A percentile compares a stretch with the other conserved stretches of the same genome.
These are phyloP conservation scores for Blastobotrys ciferrii DNA, from an alignment of 1,139 yeast species.

Conservation along the genomic window DNA sequence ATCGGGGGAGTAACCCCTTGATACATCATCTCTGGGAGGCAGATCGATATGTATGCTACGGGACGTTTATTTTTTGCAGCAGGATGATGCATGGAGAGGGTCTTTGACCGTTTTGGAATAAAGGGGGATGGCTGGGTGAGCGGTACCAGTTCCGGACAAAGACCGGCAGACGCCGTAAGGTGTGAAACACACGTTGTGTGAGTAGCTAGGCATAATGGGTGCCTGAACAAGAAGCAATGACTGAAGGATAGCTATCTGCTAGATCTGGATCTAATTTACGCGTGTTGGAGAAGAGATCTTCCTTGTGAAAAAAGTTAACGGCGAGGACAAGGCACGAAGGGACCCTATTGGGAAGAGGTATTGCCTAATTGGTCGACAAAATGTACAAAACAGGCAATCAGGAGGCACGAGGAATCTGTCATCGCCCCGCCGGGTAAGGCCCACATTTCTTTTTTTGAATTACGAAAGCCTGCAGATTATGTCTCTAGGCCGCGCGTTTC, in stretches of 20 bases:
- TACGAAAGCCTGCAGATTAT: conserved; percentile 4
- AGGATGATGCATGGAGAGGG: too few species aligned
- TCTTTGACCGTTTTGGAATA: too few species aligned
- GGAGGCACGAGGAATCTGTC: neutral
- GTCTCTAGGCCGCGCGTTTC: neutral
- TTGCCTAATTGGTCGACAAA: neutral
- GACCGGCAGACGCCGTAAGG: too few species aligned
- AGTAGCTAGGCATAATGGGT: too few species aligned
- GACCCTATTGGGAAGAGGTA: neutral
- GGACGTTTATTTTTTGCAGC: too few species aligned
- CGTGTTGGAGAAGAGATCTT: neutral
- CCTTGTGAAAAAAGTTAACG: neutral
- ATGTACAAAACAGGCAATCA: neutral
- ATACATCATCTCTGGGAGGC: too few species aligned
- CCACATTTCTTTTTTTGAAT: neutral
- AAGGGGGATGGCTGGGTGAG: too few species aligned
- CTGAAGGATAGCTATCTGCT: neutral
- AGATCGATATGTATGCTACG: too few species aligned
- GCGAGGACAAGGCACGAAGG: neutral
- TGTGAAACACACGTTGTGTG: neutral
- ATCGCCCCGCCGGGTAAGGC: neutral
- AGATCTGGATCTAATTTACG: neutral
- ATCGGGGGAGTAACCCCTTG: too few species aligned
- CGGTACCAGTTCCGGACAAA: too few species aligned
- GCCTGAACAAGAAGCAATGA: too few species aligned